These are phyloP conservation scores for Ambrosia artemisiifolia DNA, from an alignment of 129 eudicot species.

Conservation along the genomic window DNA sequence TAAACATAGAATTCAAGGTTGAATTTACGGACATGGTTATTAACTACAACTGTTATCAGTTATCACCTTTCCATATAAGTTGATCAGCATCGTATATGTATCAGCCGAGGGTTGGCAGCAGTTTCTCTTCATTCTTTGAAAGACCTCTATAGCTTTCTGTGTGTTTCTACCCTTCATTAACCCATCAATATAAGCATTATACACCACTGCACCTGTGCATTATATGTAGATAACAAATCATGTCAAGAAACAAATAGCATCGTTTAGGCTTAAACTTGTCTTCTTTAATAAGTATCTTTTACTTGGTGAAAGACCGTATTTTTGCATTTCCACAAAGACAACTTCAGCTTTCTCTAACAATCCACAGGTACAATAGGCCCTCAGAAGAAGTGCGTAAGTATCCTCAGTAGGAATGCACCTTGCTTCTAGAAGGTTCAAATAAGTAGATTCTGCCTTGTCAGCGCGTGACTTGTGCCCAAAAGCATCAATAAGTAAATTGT, in stretches of 20 bases:
- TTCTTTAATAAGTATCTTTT: constrained; percentile 2
- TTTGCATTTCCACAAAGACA: constrained; percentile 65
- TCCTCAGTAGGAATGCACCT: constrained; percentile 87
- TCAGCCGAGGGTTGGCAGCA: constrained; percentile 74
- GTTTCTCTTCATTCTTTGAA: constrained; percentile 80
- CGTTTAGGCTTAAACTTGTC: neutral
- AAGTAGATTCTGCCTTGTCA: constrained; percentile 71
- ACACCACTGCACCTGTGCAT: constrained; percentile 64
- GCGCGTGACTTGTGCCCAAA: constrained; percentile 57
- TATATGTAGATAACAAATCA: neutral
- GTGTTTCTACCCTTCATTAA: constrained; percentile 64
- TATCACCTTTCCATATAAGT: constrained; percentile 81
- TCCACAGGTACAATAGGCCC: constrained; percentile 70
- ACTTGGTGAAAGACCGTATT: constrained; percentile 65
- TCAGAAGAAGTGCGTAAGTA: constrained; percentile 79
- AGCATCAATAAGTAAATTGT: constrained; percentile 87
- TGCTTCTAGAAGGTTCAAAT: constrained; percentile 71
- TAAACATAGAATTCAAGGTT: neutral
- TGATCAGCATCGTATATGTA: constrained; percentile 85
- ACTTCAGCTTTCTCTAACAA: constrained; percentile 80
- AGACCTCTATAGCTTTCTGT: constrained; percentile 64
- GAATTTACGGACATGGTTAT: neutral
- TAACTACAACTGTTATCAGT: constrained; percentile 13
- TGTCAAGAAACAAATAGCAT: neutral
- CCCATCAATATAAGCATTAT: constrained; percentile 84